Base-by-base conservation (phyloP, 257 asterid genomes). In the Solanum etuberosum region DNA sequence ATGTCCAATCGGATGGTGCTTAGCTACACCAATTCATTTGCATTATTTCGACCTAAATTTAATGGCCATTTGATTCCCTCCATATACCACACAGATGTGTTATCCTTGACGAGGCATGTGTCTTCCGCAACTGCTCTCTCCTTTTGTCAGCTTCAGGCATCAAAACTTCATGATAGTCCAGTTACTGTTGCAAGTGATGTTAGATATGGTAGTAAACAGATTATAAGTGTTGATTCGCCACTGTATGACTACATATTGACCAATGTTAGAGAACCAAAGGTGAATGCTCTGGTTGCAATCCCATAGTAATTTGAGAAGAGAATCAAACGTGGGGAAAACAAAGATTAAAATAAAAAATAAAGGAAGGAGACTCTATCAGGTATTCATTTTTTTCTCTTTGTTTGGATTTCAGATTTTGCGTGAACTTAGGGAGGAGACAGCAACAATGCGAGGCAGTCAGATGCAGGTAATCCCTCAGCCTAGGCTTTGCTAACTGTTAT, bases 381-480 rank as follows among this genome's bases (percentile, higher is more conserved):
- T 9, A 20, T 34, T 29, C 70, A 81, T 35, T 87, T 4, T 20
- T 25, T 73, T 83, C 71, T 51, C 42, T 16, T 42, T 23, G 71
- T 84, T 68, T 88, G 87, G 67, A 48, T 88, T 85, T 88, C 94
- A 94, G 95, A 91, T 95, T 89, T 86, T 97, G 90, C 91, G 96
- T 18, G 96, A 97, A 89, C 98, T 97, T 80, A 96, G 99, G 87
- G 97, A 94, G 93, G 99, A 95, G 93, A 97, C 99, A 77, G 92
- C 98, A 25, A 88, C 91, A 70, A 91, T 94, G 97, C 95, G 87
- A 10, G 98, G 98, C 34, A 94, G 98, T 89, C 99, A 95, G 83
- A 95, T 94, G 99, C 98, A 97, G 96, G 99, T 94, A 80, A 83
- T 65, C 48, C 67, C 3, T 82, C 65, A 82, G 43, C 80, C 71